phyloP scores from a whole-genome alignment of 768 basidiomycete genomes.

The Russula virescens region DNA sequence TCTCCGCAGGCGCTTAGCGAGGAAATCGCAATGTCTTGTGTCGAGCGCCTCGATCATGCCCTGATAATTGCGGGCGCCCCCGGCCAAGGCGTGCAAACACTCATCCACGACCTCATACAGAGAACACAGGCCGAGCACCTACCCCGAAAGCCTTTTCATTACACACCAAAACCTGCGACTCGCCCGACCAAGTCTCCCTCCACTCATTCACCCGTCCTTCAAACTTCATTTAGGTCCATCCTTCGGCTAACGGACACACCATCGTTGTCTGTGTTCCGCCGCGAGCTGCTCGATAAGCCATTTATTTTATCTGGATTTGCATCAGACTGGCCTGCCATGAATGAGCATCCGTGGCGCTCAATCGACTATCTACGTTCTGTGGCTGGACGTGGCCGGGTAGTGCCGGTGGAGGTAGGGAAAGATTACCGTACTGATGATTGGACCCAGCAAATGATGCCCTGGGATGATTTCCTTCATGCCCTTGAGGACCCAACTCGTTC shows the following conservation, averaged over 20 bases:
- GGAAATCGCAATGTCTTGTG: constrained; percentile 36
- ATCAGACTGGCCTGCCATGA: constrained; percentile 72
- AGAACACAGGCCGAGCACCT: constrained; percentile 46
- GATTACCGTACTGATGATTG: constrained; percentile 80
- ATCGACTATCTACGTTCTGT: constrained; percentile 59
- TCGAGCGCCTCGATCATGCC: constrained; percentile 66
- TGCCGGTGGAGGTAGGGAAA: constrained; percentile 85
- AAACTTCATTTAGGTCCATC: constrained; percentile 28
- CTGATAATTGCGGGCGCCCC: constrained; percentile 81
- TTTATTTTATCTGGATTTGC: constrained; percentile 70
- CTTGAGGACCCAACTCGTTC: constrained; percentile 29
- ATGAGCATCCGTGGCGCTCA: constrained; percentile 63
- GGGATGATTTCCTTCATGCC: constrained; percentile 65
- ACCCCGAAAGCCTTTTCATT: constrained; percentile 6
- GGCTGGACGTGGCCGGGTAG: constrained; percentile 74
- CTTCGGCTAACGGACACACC: constrained; percentile 45
- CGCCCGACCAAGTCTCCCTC: not conserved
- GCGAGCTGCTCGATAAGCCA: constrained; percentile 37
- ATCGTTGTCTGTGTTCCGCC: constrained; percentile 52
- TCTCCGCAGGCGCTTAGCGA: constrained; percentile 20
- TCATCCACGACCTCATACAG: constrained; percentile 58
- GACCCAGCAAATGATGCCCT: constrained; percentile 73
- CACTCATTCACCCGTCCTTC: constrained; percentile 1
- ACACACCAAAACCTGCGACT: not conserved
- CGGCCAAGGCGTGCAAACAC: constrained; percentile 51